Evolutionary conservation across 306 rosid species (phyloP).

Genomic region (Mucuna pruriens): DNA sequence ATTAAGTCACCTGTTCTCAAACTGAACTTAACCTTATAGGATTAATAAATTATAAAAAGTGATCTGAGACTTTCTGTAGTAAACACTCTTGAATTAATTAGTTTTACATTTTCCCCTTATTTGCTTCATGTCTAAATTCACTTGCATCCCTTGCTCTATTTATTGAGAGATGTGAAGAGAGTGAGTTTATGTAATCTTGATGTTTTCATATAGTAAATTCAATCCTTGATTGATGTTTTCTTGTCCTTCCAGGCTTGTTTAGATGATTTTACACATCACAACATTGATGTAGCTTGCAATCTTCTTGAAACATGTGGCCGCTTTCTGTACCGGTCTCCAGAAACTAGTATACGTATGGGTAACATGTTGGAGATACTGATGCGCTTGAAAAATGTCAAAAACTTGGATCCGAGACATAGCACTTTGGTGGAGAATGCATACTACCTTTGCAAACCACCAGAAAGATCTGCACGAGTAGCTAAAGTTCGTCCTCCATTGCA

Average conservation of each 20-base stretch:
- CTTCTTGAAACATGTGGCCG: constrained; percentile 99
- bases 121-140: constrained; percentile 9
- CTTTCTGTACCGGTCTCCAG: constrained; percentile 95
- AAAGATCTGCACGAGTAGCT: constrained; percentile 90
- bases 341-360: constrained; percentile 91
- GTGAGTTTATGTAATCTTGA: not conserved
- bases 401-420: constrained; percentile 99
- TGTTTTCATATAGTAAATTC: not conserved
- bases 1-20: not conserved
- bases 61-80: not conserved
- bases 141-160: constrained; percentile 5
- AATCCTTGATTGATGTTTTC: constrained; percentile 28
- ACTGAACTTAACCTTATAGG: not conserved
- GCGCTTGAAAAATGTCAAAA: constrained; percentile 98
- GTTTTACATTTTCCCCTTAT: not conserved
- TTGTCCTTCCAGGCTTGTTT: constrained; percentile 79
- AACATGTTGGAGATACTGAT: constrained; percentile 98
- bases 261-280: constrained; percentile 98
- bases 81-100: not conserved
- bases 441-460: constrained; percentile 99
- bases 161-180: constrained; percentile 21
- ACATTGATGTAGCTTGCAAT: constrained; percentile 99
- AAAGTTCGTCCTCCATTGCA: constrained; percentile 99
- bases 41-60: not conserved
- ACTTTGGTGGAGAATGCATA: constrained; percentile 98